phyloP scores from a whole-genome alignment of 75 land plant genomes.

The Pinus tabuliformis region DNA sequence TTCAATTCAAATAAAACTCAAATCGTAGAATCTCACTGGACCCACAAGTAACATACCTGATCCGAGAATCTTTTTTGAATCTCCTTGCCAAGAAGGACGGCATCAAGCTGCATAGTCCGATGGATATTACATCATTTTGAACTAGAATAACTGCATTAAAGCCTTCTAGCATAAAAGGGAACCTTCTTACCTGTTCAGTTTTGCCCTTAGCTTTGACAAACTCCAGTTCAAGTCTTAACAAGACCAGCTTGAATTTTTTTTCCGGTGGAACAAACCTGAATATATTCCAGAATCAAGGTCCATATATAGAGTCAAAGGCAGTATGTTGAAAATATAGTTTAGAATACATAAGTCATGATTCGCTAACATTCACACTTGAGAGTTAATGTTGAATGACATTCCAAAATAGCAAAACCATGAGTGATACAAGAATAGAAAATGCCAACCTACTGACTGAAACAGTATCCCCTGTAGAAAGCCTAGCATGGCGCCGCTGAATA shows the following conservation, averaged over 20 bases:
- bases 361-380: background rate
- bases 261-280: slow-evolving; percentile 70
- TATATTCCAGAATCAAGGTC: background rate
- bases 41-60: slow-evolving; percentile 47
- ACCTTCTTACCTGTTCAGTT: slow-evolving; percentile 49
- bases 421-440: background rate
- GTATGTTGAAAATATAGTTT: background rate
- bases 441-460: slow-evolving; percentile 58
- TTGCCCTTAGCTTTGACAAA: slow-evolving; percentile 65
- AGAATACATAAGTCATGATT: background rate
- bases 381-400: background rate
- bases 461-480: slow-evolving; percentile 71
- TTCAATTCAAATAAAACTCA: too few species aligned
- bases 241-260: slow-evolving; percentile 57
- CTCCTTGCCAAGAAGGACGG: slow-evolving; percentile 51
- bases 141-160: background rate
- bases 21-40: too few species aligned
- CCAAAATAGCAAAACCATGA: background rate
- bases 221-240: slow-evolving; percentile 77
- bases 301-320: too few species aligned
- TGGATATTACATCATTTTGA: background rate
- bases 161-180: background rate
- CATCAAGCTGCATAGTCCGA: slow-evolving; percentile 59
- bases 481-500: slow-evolving; percentile 69
- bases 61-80: slow-evolving; percentile 53